phyloP scores from a whole-genome alignment of 768 basidiomycete genomes.

The Rossbeevera mucosa region DNA sequence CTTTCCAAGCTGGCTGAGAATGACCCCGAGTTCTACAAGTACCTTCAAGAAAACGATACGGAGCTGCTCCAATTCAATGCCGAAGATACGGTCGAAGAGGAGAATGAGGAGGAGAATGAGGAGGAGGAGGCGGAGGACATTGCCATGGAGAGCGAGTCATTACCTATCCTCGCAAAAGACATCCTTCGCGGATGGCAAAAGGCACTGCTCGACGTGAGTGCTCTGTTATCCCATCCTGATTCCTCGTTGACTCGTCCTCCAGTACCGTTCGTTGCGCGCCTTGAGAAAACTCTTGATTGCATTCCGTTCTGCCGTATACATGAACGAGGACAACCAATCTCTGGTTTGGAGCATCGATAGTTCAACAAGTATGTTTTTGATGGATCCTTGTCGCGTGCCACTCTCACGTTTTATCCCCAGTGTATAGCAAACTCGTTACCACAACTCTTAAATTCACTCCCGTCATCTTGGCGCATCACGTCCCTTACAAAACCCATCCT shows the following conservation, averaged over 20 bases:
- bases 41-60: constrained; percentile 90
- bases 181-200: constrained; percentile 84
- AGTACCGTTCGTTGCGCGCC: constrained; percentile 84
- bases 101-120: constrained; percentile 39
- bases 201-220: constrained; percentile 70
- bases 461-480: constrained; percentile 78
- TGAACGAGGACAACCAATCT: constrained; percentile 79
- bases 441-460: constrained; percentile 90
- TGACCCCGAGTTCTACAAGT: constrained; percentile 99
- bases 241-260: background rate
- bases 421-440: constrained; percentile 90
- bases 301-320: constrained; percentile 85
- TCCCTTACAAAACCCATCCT: constrained; percentile 77
- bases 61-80: constrained; percentile 82
- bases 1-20: constrained; percentile 88
- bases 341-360: constrained; percentile 86
- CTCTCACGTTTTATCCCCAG: constrained; percentile 36
- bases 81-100: constrained; percentile 44
- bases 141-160: constrained; percentile 40
- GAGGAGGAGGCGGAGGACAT: constrained; percentile 34
- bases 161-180: constrained; percentile 61
- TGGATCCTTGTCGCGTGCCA: background rate
- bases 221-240: background rate
- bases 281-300: constrained; percentile 82
- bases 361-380: constrained; percentile 38